Evolutionary conservation across 148 eudicot species (phyloP).

Genomic region (Rhododendron ferrugineum): DNA sequence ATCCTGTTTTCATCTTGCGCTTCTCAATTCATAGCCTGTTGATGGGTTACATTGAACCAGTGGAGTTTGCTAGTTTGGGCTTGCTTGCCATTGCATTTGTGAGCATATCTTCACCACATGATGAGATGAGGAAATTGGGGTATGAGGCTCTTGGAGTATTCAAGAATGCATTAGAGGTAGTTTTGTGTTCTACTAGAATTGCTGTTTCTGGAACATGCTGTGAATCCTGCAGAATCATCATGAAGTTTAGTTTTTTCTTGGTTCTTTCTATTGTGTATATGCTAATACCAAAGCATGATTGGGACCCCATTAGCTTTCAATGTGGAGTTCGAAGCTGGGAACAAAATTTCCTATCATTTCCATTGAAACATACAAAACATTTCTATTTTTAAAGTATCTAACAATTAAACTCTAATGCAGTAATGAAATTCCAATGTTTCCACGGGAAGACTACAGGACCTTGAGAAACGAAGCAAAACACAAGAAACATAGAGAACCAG

Average conservation of each 20-base stretch:
- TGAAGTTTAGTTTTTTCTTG: neutral
- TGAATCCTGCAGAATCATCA: neutral
- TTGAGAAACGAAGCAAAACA: neutral
- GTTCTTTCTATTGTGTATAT: neutral
- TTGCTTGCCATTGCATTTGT: slow-evolving; percentile 80
- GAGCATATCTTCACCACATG: slow-evolving; percentile 77
- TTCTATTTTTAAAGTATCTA: neutral
- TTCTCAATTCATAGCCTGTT: slow-evolving; percentile 76
- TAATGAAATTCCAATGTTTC: neutral
- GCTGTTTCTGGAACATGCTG: neutral
- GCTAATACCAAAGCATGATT: neutral
- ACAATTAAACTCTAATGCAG: neutral
- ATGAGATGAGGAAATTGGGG: slow-evolving; percentile 72
- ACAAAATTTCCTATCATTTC: neutral
- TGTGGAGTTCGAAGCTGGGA: neutral
- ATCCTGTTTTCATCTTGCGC: slow-evolving; percentile 81
- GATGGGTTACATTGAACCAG: slow-evolving; percentile 66
- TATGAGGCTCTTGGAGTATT: slow-evolving; percentile 75
- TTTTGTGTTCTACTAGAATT: neutral
- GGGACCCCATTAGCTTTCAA: neutral
- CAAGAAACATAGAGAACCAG: neutral
- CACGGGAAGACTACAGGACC: neutral
- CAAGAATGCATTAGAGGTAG: slow-evolving; percentile 71
- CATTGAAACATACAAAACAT: neutral
- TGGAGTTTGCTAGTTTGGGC: slow-evolving; percentile 86